Evolutionary conservation across 257 asterid species (phyloP).

Genomic region (Nicotiana noctiflora): DNA sequence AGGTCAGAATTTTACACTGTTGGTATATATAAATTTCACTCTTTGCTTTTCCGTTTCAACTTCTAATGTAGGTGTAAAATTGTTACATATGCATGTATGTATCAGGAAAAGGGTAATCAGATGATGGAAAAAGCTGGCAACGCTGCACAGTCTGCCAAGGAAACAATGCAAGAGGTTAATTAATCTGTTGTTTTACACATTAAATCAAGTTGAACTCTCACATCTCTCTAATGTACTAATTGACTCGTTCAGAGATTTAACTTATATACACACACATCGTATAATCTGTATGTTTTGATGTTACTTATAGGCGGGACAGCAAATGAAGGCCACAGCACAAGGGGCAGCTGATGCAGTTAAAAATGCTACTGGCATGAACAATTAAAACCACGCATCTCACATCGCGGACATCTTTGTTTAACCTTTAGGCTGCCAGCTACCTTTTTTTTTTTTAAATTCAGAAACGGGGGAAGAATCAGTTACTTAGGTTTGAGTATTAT

Average conservation of each 20-base stretch:
- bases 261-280: background rate
- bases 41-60: background rate
- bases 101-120: conserved; percentile 50
- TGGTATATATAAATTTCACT: too few species aligned
- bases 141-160: conserved; percentile 53
- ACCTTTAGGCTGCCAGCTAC: background rate
- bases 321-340: conserved; percentile 12
- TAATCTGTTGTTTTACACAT: background rate
- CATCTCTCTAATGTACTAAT: background rate
- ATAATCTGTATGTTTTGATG: background rate
- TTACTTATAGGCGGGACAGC: conserved; percentile 8
- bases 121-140: conserved; percentile 47
- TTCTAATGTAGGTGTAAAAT: background rate
- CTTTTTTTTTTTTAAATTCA: background rate
- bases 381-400: conserved; percentile 10
- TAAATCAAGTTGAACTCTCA: background rate
- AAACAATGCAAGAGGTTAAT: conserved; percentile 38
- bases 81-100: background rate
- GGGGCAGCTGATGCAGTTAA: conserved; percentile 16
- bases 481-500: background rate
- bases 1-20: conserved; percentile 19
- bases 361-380: conserved; percentile 32
- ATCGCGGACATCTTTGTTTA: background rate
- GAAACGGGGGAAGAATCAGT: background rate
- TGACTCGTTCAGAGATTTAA: background rate